Evolutionary conservation across 768 basidiomycete species (phyloP).

Genomic region (Hygrocybe punicea): DNA sequence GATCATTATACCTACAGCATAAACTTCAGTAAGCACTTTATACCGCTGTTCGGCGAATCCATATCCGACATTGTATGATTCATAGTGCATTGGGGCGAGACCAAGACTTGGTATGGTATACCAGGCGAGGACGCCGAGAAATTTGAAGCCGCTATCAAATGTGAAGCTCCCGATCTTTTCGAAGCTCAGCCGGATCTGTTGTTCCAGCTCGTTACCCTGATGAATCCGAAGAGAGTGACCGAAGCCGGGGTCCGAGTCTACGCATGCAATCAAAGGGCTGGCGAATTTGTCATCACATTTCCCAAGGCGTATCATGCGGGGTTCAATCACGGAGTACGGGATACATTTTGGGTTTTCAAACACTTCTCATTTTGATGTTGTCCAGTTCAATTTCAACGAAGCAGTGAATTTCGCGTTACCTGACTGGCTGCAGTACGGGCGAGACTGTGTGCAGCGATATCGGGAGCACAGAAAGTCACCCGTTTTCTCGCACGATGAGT

Average conservation of each 20-base stretch:
- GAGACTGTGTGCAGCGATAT: constrained; percentile 87
- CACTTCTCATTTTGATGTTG: constrained; percentile 6
- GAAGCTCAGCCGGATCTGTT: constrained; percentile 96
- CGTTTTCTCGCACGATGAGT: constrained; percentile 97
- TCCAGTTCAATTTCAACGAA: constrained; percentile 95
- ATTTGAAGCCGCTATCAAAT: constrained; percentile 93
- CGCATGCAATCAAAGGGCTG: constrained; percentile 93
- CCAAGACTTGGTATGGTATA: constrained; percentile 99
- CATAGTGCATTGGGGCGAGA: constrained; percentile 97
- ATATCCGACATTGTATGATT: constrained; percentile 17
- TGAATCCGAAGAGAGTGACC: constrained; percentile 86
- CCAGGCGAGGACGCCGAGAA: constrained; percentile 94
- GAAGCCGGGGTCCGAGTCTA: constrained; percentile 89
- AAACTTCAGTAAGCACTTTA: constrained; percentile 71
- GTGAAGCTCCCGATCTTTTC: constrained; percentile 95
- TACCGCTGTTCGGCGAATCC: constrained; percentile 11
- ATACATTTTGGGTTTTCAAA: not conserved
- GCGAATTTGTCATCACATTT: constrained; percentile 96
- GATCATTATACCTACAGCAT: constrained; percentile 98
- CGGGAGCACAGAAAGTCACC: constrained; percentile 88
- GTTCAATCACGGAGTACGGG: constrained; percentile 92
- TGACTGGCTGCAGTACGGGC: constrained; percentile 87
- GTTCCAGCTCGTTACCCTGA: constrained; percentile 95
- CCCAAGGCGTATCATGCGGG: constrained; percentile 98
- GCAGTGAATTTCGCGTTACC: constrained; percentile 98